A percentile compares a stretch with the other conserved stretches of the same genome.
These are phyloP conservation scores for Mycosarcoma maydis DNA, from an alignment of 1,284 basidiomycete species.

Conservation along the genomic window DNA sequence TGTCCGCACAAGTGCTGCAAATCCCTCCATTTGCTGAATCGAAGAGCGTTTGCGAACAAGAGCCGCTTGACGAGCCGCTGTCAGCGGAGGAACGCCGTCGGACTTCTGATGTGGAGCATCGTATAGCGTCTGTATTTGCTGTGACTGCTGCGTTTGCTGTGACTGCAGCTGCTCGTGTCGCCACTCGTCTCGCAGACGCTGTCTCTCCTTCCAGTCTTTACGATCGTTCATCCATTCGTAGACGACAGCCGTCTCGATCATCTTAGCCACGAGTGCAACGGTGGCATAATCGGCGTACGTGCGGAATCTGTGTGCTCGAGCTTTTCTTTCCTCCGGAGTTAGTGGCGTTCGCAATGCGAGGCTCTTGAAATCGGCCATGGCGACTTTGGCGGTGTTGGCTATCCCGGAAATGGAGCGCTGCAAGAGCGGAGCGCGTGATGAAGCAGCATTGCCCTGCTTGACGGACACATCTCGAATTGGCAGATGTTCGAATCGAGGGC, in stretches of 20 bases:
- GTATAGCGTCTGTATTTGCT: background rate
- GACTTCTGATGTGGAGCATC: background rate
- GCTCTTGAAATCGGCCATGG: conserved; percentile 7
- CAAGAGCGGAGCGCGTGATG: background rate
- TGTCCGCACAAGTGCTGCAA: too few species aligned
- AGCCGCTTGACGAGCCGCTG: background rate
- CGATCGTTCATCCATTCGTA: background rate
- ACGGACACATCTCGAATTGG: too few species aligned
- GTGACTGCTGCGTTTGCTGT: background rate
- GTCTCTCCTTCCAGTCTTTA: background rate
- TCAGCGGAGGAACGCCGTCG: too few species aligned
- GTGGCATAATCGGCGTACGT: background rate
- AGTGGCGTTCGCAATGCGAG: background rate
- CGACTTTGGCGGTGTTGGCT: background rate
- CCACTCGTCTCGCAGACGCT: conserved; percentile 1
- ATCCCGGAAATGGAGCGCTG: background rate
- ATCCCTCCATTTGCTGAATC: too few species aligned
- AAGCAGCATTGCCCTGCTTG: background rate
- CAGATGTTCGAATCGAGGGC: too few species aligned
- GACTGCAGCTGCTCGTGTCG: background rate
- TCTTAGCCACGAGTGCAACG: background rate
- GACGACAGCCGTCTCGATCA: background rate
- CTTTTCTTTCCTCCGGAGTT: background rate
- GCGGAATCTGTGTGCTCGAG: conserved; percentile 2
- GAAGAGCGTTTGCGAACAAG: too few species aligned